Base-by-base conservation (phyloP, 352 stramenopile genomes). In the Phytophthora hibernalis region DNA sequence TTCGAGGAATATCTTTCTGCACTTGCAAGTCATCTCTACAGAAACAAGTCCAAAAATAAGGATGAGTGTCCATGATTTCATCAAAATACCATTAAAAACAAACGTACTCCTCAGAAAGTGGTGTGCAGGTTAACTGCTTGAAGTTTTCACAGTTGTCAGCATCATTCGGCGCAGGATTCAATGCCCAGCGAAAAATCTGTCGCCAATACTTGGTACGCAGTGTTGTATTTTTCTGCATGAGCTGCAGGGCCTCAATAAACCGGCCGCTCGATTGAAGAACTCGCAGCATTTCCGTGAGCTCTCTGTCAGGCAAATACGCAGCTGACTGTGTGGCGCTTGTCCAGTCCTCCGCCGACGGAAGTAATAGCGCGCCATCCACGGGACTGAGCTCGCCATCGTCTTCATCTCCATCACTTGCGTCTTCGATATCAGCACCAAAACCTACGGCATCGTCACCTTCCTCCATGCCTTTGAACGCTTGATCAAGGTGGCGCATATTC, bases 1-100 rank as follows among this genome's bases (percentile, higher is more conserved):
- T 93, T 8, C 87, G 85, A 24, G 87, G 87, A 20, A 95, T 85
- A 42, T 95, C 87, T 56, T 95, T 95, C 22, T 91, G 74, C 0
- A 95, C 75, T 62, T 95, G 87, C 1, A 83, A 73, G 1, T 72
- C 71, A 43, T 95, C 87, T 28, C 83, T 92, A 20, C 1, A 70
- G 4, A 21, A 30, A 54, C 13, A 60, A 54, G 33, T 10, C 52
- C 11, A 20, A 62, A 12, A 35, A 35, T 2, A 40, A 55, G 33
- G n/a, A 35, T 48, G 24, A 58, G 44, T 6, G 15, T 61, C 11
- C 61, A 10, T 3, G 37, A 12, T 22, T 30, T 42, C 1, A 26
- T 16, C 16, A 45, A 42, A 48, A 55, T 16, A 38, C 26, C 15
- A 54, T 13, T 3, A 58, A 48, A 10, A 28, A 21, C 10, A 40